Conservation (phyloP, 441 rosid species). For the Melianthus villosus region DNA sequence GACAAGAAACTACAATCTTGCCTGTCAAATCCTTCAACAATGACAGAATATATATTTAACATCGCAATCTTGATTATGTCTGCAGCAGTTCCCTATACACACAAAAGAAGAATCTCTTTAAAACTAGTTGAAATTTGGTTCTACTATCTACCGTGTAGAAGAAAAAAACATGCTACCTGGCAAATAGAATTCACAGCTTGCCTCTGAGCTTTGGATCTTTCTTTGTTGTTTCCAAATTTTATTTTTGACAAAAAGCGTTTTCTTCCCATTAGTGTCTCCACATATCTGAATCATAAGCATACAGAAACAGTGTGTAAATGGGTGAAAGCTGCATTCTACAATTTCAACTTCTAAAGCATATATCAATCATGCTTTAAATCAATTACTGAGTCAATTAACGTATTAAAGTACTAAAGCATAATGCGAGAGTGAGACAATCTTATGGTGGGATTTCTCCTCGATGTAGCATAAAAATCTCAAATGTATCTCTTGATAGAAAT, state of each 20-base stretch:
- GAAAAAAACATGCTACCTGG: conserved; percentile 39
- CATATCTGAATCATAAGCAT: conserved; percentile 42
- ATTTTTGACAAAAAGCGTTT: conserved; percentile 88
- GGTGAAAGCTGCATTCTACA: too few species aligned
- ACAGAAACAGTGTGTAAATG: not conserved
- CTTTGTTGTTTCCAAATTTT: conserved; percentile 64
- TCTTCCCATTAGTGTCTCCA: conserved; percentile 81
- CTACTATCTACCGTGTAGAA: too few species aligned
- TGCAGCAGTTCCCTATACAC: conserved; percentile 83
- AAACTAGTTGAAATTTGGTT: too few species aligned
- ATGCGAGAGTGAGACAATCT: too few species aligned
- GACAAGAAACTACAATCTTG: conserved; percentile 25
- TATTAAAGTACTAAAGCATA: too few species aligned
- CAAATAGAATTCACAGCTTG: conserved; percentile 97
- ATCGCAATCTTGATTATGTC: conserved; percentile 93
- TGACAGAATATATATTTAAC: conserved; percentile 49
- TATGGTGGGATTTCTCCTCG: too few species aligned
- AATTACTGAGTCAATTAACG: too few species aligned
- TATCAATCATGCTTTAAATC: too few species aligned
- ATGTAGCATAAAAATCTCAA: too few species aligned
- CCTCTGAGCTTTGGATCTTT: conserved; percentile 85
- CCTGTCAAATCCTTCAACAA: conserved; percentile 28
- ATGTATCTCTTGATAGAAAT: too few species aligned
- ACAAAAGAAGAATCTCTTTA: too few species aligned
- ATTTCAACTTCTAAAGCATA: too few species aligned